Base-by-base conservation (phyloP, 2,329 filamentous ascomycete genomes). In the Epicoccum nigrum region DNA sequence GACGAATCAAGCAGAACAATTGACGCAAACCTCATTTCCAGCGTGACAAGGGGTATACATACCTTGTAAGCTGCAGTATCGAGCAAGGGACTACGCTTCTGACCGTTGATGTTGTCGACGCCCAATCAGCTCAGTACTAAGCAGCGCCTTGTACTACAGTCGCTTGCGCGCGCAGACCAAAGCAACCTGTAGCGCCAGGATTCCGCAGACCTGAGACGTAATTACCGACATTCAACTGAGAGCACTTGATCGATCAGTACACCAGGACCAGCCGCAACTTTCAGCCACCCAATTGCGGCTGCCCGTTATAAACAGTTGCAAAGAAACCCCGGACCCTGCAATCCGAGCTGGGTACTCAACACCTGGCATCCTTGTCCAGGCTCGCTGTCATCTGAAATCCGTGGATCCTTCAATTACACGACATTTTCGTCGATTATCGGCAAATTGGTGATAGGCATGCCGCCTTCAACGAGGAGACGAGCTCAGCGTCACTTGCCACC, bases 381-480 rank as follows among this genome's bases (percentile, higher is more conserved):
- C 23, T 25, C 23, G 23, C 23, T 9, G 23, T 25, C 9, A 9
- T 9, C 23, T 25, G 6, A 9, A 25, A 25, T 25, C 23, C 23
- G 6, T 25, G 23, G 23, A 25, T 25, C 23, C 25, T 2, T 12
- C 19, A 17, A 41, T 46, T 38, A 34, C 42, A 51, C 48, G 16
- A 23, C 43, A 37, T 46, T 51, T 17, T 51, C 42, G 37, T 43
- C 42, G 42, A 37, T 38, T 38, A 38, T 42, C 13, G 16, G 20
- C 28, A 19, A 11, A 38, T 16, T 31, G 37, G 32, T 13, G 28
- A 21, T 17, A 72, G 71, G 68, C 63, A 72, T 71, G 68, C 63
- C 65, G 32, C 64, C 65, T 19, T 61, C 66, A 46, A 54, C 60
- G n/a, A 62, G 67, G 49, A 62, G 60, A 52, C 53, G 60, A 48